A percentile compares a stretch with the other conserved stretches of the same genome.
phyloP scores from a whole-genome alignment of 805 yeast genomes.

The Candida morakotiae region DNA sequence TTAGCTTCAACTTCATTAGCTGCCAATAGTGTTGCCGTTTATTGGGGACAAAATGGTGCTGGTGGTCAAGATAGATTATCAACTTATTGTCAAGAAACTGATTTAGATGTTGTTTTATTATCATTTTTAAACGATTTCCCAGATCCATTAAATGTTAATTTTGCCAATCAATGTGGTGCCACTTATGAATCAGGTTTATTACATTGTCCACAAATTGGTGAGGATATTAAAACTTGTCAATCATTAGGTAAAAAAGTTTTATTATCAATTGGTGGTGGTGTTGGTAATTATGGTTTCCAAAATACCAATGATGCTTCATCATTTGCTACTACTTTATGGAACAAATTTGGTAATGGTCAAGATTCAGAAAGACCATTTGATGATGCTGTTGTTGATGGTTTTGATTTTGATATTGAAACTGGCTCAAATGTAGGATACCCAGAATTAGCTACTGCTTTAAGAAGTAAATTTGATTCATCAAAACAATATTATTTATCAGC shows the following conservation, averaged over 20 bases:
- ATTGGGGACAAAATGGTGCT: conserved; percentile 19
- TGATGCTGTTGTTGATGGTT: conserved; percentile 29
- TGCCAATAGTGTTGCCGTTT: conserved; percentile 15
- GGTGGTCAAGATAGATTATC: conserved; percentile 23
- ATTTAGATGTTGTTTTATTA: conserved; percentile 64
- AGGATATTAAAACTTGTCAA: conserved; percentile 73
- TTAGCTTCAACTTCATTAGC: conserved; percentile 10
- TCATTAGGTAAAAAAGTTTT: conserved; percentile 66
- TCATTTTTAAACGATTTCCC: conserved; percentile 68
- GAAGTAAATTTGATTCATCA: conserved; percentile 25
- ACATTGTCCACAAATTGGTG: conserved; percentile 34
- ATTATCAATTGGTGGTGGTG: conserved; percentile 56
- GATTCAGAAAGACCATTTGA: conserved; percentile 22
- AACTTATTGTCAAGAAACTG: conserved; percentile 57
- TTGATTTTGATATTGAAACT: conserved; percentile 30
- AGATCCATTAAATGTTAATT: conserved; percentile 14
- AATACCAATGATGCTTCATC: conserved; percentile 50
- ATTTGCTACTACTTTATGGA: conserved; percentile 41
- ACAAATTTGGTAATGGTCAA: conserved; percentile 30
- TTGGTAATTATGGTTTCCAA: conserved; percentile 44
- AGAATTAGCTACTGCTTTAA: conserved; percentile 27
- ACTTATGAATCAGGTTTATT: conserved; percentile 36
- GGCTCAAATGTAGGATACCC: conserved; percentile 17
- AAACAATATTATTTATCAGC: conserved; percentile 74
- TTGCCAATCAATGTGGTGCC: conserved; percentile 18